phyloP scores from a whole-genome alignment of 495 filamentous ascomycete genomes.

The Ramalina intermedia region DNA sequence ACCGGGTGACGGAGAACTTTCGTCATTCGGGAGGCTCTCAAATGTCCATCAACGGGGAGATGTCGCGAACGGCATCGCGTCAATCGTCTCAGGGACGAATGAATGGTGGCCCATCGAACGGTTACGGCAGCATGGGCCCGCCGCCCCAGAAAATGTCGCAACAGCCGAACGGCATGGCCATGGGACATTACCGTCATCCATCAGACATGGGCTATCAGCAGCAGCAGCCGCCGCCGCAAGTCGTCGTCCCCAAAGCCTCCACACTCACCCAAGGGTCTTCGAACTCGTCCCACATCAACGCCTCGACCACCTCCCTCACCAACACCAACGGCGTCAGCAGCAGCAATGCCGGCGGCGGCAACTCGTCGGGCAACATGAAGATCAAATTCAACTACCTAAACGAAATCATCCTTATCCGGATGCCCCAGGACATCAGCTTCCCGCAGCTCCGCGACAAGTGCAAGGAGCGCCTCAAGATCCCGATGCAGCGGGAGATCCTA shows the following conservation, averaged over 20 bases:
- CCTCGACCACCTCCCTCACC: slow-evolving; percentile 24
- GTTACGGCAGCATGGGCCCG: slow-evolving; percentile 36
- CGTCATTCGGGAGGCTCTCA: slow-evolving; percentile 56
- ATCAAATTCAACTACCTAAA: slow-evolving; percentile 89
- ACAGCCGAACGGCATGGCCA: slow-evolving; percentile 31
- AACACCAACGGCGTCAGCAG: not conserved
- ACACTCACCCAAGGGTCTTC: slow-evolving; percentile 64
- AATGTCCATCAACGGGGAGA: slow-evolving; percentile 40
- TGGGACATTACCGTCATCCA: slow-evolving; percentile 27
- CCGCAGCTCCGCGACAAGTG: slow-evolving; percentile 70
- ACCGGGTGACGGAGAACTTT: slow-evolving; percentile 48
- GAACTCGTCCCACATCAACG: slow-evolving; percentile 17
- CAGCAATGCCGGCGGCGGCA: not conserved
- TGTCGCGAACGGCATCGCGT: slow-evolving; percentile 43
- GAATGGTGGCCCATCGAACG: slow-evolving; percentile 34
- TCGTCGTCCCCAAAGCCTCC: slow-evolving; percentile 56
- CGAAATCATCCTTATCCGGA: slow-evolving; percentile 79
- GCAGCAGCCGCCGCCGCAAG: not conserved
- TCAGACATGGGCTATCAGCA: slow-evolving; percentile 22
- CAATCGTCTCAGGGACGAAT: slow-evolving; percentile 64
- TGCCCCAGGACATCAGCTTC: slow-evolving; percentile 66
- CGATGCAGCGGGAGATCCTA: slow-evolving; percentile 52
- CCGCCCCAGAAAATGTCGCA: slow-evolving; percentile 38
- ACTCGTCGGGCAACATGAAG: slow-evolving; percentile 44
- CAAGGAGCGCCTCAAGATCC: slow-evolving; percentile 59